Base-by-base conservation (phyloP, 805 yeast species). In the Blastobotrys terrestris region DNA sequence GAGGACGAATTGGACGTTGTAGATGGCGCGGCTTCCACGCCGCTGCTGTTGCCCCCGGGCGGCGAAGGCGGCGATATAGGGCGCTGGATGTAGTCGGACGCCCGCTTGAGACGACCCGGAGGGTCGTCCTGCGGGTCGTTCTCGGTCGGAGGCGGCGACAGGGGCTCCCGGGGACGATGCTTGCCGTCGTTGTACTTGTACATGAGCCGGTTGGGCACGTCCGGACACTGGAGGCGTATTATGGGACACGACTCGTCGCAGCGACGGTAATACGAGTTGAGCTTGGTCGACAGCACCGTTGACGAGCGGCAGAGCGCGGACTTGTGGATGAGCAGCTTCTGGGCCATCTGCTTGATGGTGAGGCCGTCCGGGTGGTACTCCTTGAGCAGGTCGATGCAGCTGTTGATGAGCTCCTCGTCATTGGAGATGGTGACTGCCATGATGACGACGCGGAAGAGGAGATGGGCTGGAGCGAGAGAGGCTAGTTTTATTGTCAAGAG, bases 261-360 rank as follows among this genome's bases (percentile, higher is more conserved):
- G 14, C 68, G 53, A 1, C 70, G 58, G 55, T 62, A 64, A 20
- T 63, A 58, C 4, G 67, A 62, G 51, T 66, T 66, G 20, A 66
- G 60, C 50, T 65, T 66, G 2, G 70, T 64, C 19, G 69, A 64
- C 31, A 66, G 58, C 19, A 65, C 59, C 3, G 67, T 60, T 5
- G 68, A 63, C n/a, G 68, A 59, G 46, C 63, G 56, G 40, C 63
- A 63, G 39, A 60, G 48, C n/a, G 51, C 46, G 6, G 26, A 40
- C 19, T 22, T 21, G n/a, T 46, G 42, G 39, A 42, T 39, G 14
- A 43, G 41, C 18, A 49, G 22, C 39, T 42, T 20, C 31, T 35
- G 44, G 15, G 62, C 64, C 31, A 66, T 54, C 40, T 66, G 67
- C 46, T 60, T 62, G 42, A 65, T 64, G 8, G 68, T 63, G 57